Conservation (phyloP, 805 yeast species). For the Saccharomyces jurei region DNA sequence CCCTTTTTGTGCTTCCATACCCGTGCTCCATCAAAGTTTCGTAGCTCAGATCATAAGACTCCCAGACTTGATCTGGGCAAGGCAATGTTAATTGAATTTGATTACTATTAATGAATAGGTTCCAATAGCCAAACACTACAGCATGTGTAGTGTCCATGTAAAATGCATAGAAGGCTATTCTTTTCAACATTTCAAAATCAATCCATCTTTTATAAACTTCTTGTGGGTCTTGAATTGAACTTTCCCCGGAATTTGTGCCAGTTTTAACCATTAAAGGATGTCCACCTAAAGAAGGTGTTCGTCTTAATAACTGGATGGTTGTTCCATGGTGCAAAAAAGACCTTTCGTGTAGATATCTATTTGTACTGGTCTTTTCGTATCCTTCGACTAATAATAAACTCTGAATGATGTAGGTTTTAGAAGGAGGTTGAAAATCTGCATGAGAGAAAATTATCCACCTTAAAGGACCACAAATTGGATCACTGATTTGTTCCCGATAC, state of each 20-base stretch:
- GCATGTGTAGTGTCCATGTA: slow-evolving; percentile 75
- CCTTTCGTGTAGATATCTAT: slow-evolving; percentile 67
- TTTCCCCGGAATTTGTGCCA: slow-evolving; percentile 18
- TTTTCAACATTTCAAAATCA: slow-evolving; percentile 66
- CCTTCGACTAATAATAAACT: slow-evolving; percentile 65
- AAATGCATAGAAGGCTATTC: slow-evolving; percentile 76
- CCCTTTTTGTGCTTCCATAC: slow-evolving; percentile 11
- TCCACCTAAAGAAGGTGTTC: slow-evolving; percentile 72
- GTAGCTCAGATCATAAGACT: slow-evolving; percentile 26
- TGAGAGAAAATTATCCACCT: slow-evolving; percentile 65
- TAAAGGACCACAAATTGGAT: slow-evolving; percentile 40
- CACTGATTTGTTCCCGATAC: slow-evolving; percentile 19
- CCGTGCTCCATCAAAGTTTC: slow-evolving; percentile 19
- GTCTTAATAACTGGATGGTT: slow-evolving; percentile 64
- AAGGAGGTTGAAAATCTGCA: slow-evolving; percentile 69
- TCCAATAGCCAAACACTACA: slow-evolving; percentile 67
- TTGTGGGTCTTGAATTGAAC: slow-evolving; percentile 26
- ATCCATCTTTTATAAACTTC: slow-evolving; percentile 48
- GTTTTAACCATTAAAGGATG: slow-evolving; percentile 39
- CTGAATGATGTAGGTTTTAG: slow-evolving; percentile 69
- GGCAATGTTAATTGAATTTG: slow-evolving; percentile 57
- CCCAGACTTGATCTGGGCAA: slow-evolving; percentile 57
- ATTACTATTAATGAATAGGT: slow-evolving; percentile 43
- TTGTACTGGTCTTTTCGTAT: slow-evolving; percentile 67
- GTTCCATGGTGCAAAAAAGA: slow-evolving; percentile 85